Percentiles rank a stretch among this genome's conserved stretches.
Evolutionary conservation across 345 rosid species (phyloP).

Genomic region (Abelmoschus esculentus): DNA sequence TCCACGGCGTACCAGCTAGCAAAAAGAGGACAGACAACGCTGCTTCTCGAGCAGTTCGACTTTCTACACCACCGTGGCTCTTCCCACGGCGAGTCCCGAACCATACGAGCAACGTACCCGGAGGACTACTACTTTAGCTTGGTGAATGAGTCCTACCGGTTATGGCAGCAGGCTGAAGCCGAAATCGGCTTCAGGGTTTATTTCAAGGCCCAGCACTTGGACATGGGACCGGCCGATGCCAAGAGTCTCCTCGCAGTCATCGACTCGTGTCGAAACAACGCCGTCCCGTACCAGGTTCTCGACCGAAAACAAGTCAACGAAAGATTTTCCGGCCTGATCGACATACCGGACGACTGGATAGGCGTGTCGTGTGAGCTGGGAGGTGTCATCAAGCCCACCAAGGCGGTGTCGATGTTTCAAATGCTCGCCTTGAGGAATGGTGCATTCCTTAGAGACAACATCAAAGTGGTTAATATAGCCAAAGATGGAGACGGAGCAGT

Average conservation of each 20-base stretch:
- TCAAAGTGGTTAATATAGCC: slow-evolving; percentile 38
- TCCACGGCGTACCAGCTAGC: slow-evolving; percentile 65
- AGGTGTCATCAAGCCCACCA: slow-evolving; percentile 79
- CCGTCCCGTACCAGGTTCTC: slow-evolving; percentile 30
- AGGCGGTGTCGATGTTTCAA: slow-evolving; percentile 87
- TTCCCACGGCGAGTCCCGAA: slow-evolving; percentile 95
- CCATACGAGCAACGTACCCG: slow-evolving; percentile 68
- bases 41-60: slow-evolving; percentile 79
- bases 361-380: slow-evolving; percentile 55
- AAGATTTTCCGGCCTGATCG: slow-evolving; percentile 42
- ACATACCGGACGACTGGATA: slow-evolving; percentile 65
- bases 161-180: slow-evolving; percentile 63
- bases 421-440: slow-evolving; percentile 49
- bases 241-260: slow-evolving; percentile 41
- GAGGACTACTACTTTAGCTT: slow-evolving; percentile 58
- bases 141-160: slow-evolving; percentile 39
- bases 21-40: slow-evolving; percentile 49
- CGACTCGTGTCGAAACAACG: slow-evolving; percentile 38
- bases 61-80: slow-evolving; percentile 88
- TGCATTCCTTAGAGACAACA: slow-evolving; percentile 55
- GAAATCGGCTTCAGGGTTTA: slow-evolving; percentile 76
- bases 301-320: slow-evolving; percentile 26
- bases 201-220: slow-evolving; percentile 55
- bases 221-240: slow-evolving; percentile 50
- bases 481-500: slow-evolving; percentile 54